Evolutionary conservation across 2,329 filamentous ascomycete genomes (phyloP).

Genomic region (Penicillium decumbens): DNA sequence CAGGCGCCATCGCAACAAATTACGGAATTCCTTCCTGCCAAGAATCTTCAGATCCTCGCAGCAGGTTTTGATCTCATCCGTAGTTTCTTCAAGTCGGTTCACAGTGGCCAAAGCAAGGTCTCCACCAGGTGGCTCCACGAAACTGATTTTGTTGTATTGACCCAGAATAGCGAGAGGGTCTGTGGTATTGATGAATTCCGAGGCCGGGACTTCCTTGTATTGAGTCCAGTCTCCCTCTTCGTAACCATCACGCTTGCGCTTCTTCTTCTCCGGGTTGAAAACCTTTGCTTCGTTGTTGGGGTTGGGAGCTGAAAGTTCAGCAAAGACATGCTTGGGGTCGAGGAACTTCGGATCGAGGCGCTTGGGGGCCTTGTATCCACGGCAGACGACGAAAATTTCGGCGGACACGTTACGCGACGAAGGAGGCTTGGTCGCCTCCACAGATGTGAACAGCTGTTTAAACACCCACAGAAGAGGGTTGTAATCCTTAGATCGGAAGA

Average conservation of each 20-base stretch:
- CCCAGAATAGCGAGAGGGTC: conserved; percentile 93
- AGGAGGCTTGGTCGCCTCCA: conserved; percentile 95
- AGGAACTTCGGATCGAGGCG: conserved; percentile 87
- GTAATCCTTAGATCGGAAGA: conserved; percentile 96
- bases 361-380: conserved; percentile 92
- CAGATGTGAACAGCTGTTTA: conserved; percentile 90
- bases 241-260: conserved; percentile 94
- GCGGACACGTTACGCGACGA: conserved; percentile 94
- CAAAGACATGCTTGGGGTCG: conserved; percentile 84
- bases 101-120: conserved; percentile 84
- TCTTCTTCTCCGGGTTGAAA: conserved; percentile 96
- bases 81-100: conserved; percentile 80
- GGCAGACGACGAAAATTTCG: conserved; percentile 97
- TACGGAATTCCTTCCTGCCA: conserved; percentile 90
- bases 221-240: conserved; percentile 93
- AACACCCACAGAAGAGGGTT: conserved; percentile 95
- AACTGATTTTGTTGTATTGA: conserved; percentile 75
- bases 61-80: conserved; percentile 70
- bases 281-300: conserved; percentile 98
- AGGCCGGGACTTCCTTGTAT: conserved; percentile 82
- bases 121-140: conserved; percentile 71
- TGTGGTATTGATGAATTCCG: conserved; percentile 86
- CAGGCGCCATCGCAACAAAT: conserved; percentile 81
- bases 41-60: conserved; percentile 84
- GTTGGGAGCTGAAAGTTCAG: conserved; percentile 76